phyloP scores from a whole-genome alignment of 108 stramenopile genomes.

The Nitzschia sp. region DNA sequence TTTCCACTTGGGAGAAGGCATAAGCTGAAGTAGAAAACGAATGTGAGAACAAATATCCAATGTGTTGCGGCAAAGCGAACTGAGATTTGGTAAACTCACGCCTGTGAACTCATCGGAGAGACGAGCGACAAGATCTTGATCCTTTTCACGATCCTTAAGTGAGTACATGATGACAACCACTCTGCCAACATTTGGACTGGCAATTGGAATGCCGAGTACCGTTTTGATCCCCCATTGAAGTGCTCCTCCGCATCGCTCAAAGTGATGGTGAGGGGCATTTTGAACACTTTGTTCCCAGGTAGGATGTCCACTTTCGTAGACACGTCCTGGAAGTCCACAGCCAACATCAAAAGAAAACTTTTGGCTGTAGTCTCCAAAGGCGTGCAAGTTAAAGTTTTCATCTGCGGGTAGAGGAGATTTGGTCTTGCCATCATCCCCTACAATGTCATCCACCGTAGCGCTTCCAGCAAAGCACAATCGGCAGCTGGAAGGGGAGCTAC shows the following conservation, averaged over 20 bases:
- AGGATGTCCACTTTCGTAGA: constrained; percentile 56
- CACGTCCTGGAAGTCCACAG: constrained; percentile 82
- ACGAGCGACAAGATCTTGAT: constrained; percentile 62
- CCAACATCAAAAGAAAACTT: constrained; percentile 86
- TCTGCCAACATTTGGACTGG: constrained; percentile 81
- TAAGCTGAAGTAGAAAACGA: constrained; percentile 38
- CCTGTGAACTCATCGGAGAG: constrained; percentile 72
- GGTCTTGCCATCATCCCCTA: constrained; percentile 33
- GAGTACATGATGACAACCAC: constrained; percentile 83
- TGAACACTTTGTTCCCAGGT: constrained; percentile 80
- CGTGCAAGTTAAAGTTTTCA: constrained; percentile 63
- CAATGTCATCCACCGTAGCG: constrained; percentile 54
- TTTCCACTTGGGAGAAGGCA: constrained; percentile 86
- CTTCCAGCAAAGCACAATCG: constrained; percentile 79
- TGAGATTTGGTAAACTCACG: constrained; percentile 31
- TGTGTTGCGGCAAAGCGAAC: background rate
- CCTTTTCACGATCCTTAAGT: constrained; percentile 59
- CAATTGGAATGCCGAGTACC: constrained; percentile 78
- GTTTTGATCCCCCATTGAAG: constrained; percentile 84
- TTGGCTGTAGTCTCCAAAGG: constrained; percentile 84
- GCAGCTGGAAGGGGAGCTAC: constrained; percentile 31
- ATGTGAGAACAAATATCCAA: background rate
- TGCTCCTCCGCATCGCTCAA: constrained; percentile 85
- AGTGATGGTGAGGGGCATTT: constrained; percentile 66
- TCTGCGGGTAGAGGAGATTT: constrained; percentile 28